These are phyloP conservation scores for Xylaria nigripes DNA, from an alignment of 495 filamentous ascomycete species.

Conservation along the genomic window DNA sequence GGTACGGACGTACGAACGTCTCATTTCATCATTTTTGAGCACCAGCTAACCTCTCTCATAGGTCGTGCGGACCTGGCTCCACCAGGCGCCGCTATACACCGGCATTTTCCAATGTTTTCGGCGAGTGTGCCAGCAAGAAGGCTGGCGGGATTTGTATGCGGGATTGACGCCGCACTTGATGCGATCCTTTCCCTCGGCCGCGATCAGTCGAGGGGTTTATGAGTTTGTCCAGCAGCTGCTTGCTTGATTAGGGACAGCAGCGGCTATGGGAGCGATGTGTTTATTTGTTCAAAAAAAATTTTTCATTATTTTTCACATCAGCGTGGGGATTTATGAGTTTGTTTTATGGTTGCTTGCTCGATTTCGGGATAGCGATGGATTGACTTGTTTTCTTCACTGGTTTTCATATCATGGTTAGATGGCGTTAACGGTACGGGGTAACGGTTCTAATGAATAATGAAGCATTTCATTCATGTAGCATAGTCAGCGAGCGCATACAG, in stretches of 20 bases:
- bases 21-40: neutral
- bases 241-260: neutral
- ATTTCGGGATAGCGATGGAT: no score
- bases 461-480: no score
- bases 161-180: slow-evolving; percentile 53
- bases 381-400: no score
- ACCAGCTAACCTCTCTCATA: neutral
- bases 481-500: no score
- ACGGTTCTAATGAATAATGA: no score
- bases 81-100: slow-evolving; percentile 34
- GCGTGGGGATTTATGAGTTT: no score
- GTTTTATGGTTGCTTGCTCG: no score
- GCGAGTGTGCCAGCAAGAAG: slow-evolving; percentile 48
- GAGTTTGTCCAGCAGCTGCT: neutral
- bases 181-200: slow-evolving; percentile 15
- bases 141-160: slow-evolving; percentile 48
- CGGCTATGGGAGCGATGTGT: neutral
- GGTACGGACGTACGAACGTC: slow-evolving; percentile 24
- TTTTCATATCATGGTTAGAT: no score
- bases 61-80: slow-evolving; percentile 43
- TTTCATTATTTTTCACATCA: no score
- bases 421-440: no score
- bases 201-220: neutral
- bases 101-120: slow-evolving; percentile 42
- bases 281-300: no score